Evolutionary conservation across 805 yeast species (phyloP), one percentile per base, ranked within the genome.

Genomic region (Monosporozyma servazzii): DNA sequence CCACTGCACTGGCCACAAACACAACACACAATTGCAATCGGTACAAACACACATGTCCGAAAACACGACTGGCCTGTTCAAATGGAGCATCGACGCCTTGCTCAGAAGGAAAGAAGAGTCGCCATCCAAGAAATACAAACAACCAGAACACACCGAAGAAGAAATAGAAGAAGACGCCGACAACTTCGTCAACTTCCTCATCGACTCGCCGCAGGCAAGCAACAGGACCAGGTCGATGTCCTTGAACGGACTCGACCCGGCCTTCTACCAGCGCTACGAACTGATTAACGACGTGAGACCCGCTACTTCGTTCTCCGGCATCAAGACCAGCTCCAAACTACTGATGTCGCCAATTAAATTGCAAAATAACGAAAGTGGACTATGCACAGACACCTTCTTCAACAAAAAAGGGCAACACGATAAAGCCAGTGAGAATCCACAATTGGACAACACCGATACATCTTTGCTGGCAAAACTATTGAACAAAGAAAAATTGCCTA

Each of bases 21-120:
- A 25, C 27, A 25, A 25, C 27, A 25, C 27, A 25, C 27, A 25
- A 5, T 25, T 7, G 2, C 27, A 25, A 25, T 7, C 27, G 27
- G 7, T 25, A 25, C 27, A 5, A 25, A 7, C 27, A 7, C 13
- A 33, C 5, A 13, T 15, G 4, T 31, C 31, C n/a, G 36, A 47
- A 1, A 21, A 41, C n/a, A 48, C 50, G 1, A 30, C 29, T n/a
- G 51, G 51, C n/a, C 27, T 54, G 3, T 53, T 55, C 23, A 42
- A 41, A 41, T 66, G 70, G 70, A 62, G 67, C 1, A 57, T 59
- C 48, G 70, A 66, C 53, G 68, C 70, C 2, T 45, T 66, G 25
- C 64, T 66, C 54, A 64, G 65, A 33, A 33, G 37, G 7, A 53
- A 63, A 20, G 47, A 54, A 20, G 49, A 57, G 15, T 62, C 68